These are phyloP conservation scores for Aspergillus sp. DNA, from an alignment of 2,329 filamentous ascomycete genomes.

Conservation along the genomic window DNA sequence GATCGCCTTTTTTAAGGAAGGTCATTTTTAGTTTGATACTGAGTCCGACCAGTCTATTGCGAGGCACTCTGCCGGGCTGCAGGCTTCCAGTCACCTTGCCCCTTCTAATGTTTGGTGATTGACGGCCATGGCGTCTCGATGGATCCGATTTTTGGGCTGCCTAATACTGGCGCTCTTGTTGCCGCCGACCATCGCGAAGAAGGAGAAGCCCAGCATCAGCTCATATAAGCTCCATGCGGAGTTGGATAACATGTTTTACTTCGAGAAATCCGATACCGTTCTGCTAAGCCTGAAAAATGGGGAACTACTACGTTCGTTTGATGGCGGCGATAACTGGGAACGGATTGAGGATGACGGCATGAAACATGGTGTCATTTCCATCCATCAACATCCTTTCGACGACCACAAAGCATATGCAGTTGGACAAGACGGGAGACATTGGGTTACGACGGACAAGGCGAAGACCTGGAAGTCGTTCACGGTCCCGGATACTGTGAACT, in stretches of 20 bases:
- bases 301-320: slow-evolving; percentile 72
- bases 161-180: slow-evolving; percentile 54
- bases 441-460: slow-evolving; percentile 78
- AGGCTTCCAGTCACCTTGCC: slow-evolving; percentile 4
- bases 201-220: slow-evolving; percentile 65
- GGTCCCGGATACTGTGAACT: slow-evolving; percentile 46
- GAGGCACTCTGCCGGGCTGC: background rate
- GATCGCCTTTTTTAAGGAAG: background rate
- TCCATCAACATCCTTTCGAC: slow-evolving; percentile 78
- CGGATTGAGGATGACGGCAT: slow-evolving; percentile 60
- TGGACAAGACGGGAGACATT: slow-evolving; percentile 69
- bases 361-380: slow-evolving; percentile 50
- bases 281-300: slow-evolving; percentile 66
- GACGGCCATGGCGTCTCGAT: slow-evolving; percentile 40
- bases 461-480: slow-evolving; percentile 77
- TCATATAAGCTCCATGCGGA: slow-evolving; percentile 64
- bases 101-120: slow-evolving; percentile 30
- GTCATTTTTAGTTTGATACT: background rate
- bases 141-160: slow-evolving; percentile 49
- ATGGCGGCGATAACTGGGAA: slow-evolving; percentile 79
- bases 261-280: slow-evolving; percentile 81
- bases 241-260: slow-evolving; percentile 77
- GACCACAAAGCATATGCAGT: slow-evolving; percentile 76
- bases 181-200: slow-evolving; percentile 50
- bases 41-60: background rate